phyloP scores from a whole-genome alignment of 305 asterid species.

The Euphrasia arctica region DNA sequence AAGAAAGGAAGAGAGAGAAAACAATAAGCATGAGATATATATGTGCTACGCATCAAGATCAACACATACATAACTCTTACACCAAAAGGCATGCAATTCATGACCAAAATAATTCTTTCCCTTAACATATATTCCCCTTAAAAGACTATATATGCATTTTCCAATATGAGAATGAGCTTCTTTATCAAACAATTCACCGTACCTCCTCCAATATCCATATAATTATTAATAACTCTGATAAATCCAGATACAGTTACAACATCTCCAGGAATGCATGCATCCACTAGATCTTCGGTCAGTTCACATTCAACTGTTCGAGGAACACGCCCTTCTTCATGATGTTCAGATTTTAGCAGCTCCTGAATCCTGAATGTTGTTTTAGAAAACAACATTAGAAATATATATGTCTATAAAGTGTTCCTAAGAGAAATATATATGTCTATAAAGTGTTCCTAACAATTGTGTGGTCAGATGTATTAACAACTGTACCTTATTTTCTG shows the following conservation, averaged over 20 bases:
- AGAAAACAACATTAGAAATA: conserved; percentile 4
- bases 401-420: neutral
- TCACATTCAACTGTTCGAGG: conserved; percentile 98
- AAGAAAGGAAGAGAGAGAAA: neutral
- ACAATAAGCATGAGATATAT: conserved; percentile 11
- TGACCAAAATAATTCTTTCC: conserved; percentile 2
- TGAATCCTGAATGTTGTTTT: conserved; percentile 57
- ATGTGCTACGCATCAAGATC: conserved; percentile 19
- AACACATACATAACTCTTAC: conserved; percentile 9
- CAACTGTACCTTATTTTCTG: conserved; percentile 82
- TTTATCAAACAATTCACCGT: conserved; percentile 25
- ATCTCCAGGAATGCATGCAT: conserved; percentile 98
- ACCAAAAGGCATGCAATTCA: conserved; percentile 10
- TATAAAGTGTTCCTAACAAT: conserved; percentile 4
- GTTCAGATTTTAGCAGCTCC: conserved; percentile 87
- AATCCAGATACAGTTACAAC: conserved; percentile 90
- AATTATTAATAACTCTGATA: conserved; percentile 85
- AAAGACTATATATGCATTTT: no score
- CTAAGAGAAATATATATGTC: neutral
- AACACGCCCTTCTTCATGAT: conserved; percentile 94
- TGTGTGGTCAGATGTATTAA: conserved; percentile 12
- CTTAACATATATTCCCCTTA: conserved; percentile 1
- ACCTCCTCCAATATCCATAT: conserved; percentile 99
- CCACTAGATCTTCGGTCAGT: conserved; percentile 91
- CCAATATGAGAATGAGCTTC: conserved; percentile 2